Base-by-base conservation (phyloP, 768 basidiomycete species). In the Boletus vinaceobasis region DNA sequence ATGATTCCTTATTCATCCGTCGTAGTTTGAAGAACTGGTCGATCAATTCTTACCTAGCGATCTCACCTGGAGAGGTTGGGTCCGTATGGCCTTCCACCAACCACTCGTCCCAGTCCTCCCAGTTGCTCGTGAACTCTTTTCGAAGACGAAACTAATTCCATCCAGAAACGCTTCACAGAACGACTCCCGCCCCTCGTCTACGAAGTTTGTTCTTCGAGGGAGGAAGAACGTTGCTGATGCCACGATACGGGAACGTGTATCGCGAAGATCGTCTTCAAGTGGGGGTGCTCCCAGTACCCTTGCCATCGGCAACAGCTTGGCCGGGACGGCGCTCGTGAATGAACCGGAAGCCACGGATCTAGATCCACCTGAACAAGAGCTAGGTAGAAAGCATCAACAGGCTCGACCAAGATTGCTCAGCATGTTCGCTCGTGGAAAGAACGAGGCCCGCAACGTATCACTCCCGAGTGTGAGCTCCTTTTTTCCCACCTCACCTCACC, bases 1-100 rank as follows among this genome's bases (percentile, higher is more conserved):
- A 35, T 53, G 50, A 52, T 60, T 50, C 21, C 42, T 57, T 26
- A 55, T 35, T 13, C 43, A 47, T 35, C 32, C 9, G 19, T 17
- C 46, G 44, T 58, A 90, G 88, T 88, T 90, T 57, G 88, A 90
- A 68, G 87, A 90, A 57, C 61, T 90, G 43, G 85, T 88, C 14
- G 83, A 86, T 60, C 86, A 90, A 60, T 90, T 90, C 65, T 83
- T 90, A 53, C 88, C 88, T 4, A 86, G 86, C 4, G 82, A 88
- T 61, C 84, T 82, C 70, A 85, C 80, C 44, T 90, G 88, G 88
- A 81, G 79, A 66, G 88, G 87, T 15, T 90, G 88, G 88, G 79
- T 90, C 33, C 88, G 86, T 63, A 88, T 90, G 78, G 88, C 85
- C 14, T 87, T 90, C 71, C 84, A 88, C 52, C 88, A 90, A 62